Conservation (phyloP, 768 basidiomycete species). For the Rhodotorula diobovata region DNA sequence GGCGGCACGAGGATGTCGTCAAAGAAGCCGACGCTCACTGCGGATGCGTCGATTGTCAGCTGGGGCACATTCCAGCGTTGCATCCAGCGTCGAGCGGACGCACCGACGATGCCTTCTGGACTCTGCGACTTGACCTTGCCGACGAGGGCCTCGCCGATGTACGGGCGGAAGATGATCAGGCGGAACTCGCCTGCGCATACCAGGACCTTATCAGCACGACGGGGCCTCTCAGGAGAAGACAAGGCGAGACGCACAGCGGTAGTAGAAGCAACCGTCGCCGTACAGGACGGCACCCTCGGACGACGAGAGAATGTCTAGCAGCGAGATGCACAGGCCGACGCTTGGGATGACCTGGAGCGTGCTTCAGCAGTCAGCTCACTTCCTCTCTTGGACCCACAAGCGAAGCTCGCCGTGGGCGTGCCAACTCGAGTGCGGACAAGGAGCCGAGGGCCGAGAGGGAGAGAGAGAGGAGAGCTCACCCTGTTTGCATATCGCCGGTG, state of each 20-base stretch:
- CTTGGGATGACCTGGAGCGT: conserved; percentile 67
- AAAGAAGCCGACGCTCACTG: conserved; percentile 67
- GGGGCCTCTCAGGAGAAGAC: not conserved
- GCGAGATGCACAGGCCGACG: conserved; percentile 82
- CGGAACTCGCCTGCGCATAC: conserved; percentile 70
- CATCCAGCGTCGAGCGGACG: conserved; percentile 46
- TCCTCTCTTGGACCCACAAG: not conserved
- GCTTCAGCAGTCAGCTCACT: not conserved
- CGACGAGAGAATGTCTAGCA: conserved; percentile 78
- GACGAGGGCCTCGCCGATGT: conserved; percentile 79
- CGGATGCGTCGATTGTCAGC: not conserved
- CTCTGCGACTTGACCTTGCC: conserved; percentile 85
- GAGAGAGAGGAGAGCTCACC: conserved; percentile 33
- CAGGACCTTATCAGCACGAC: not conserved
- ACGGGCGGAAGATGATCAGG: conserved; percentile 85
- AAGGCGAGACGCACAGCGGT: conserved; percentile 61
- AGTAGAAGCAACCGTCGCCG: conserved; percentile 91
- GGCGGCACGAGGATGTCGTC: conserved; percentile 84
- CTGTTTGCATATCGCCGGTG: conserved; percentile 93
- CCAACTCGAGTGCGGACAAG: not conserved
- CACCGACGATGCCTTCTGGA: conserved; percentile 75
- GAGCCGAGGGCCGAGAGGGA: not conserved
- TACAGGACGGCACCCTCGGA: conserved; percentile 90
- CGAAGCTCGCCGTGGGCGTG: too few species aligned
- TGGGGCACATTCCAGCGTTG: too few species aligned